phyloP scores from a whole-genome alignment of 164 flowering plant genomes.

The Annona squamosa region DNA sequence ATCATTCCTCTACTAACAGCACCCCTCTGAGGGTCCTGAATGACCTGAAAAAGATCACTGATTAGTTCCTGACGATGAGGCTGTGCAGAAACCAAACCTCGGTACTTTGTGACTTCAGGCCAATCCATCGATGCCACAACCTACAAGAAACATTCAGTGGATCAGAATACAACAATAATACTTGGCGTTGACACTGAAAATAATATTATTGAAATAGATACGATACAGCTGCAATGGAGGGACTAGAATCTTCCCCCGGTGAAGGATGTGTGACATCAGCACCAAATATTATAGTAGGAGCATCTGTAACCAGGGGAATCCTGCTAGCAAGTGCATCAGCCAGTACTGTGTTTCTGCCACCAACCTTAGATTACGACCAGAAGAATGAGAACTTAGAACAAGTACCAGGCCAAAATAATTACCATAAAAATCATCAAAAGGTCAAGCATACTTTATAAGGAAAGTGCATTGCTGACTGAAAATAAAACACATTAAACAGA shows the following conservation, averaged over 20 bases:
- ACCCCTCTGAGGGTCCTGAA: constrained; percentile 39
- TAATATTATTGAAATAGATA: too few relatives aligned
- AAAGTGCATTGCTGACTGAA: too few relatives aligned
- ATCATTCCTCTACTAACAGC: constrained; percentile 51
- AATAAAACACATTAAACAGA: too few relatives aligned
- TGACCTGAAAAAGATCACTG: constrained; percentile 45
- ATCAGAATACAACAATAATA: neutral
- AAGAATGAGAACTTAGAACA: too few relatives aligned
- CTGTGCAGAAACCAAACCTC: constrained; percentile 24
- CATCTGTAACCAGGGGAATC: constrained; percentile 35
- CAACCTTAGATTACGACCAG: constrained; percentile 22
- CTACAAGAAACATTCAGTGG: constrained; percentile 7
- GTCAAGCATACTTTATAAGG: too few relatives aligned
- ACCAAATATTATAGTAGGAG: constrained; percentile 50
- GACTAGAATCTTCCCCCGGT: constrained; percentile 51
- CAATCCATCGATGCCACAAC: constrained; percentile 39
- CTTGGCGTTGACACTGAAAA: neutral
- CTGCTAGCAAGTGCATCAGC: constrained; percentile 30
- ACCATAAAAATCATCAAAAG: too few relatives aligned
- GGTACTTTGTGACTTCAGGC: constrained; percentile 29
- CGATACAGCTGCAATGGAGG: constrained; percentile 62
- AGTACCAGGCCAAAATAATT: too few relatives aligned
- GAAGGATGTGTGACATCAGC: constrained; percentile 61
- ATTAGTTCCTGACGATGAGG: constrained; percentile 60
- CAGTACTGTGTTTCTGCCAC: constrained; percentile 45